Percentiles rank a stretch among this genome's conserved stretches.
Evolutionary conservation across 768 basidiomycete genomes (phyloP).

Genomic region (Plicaturopsis crispa): DNA sequence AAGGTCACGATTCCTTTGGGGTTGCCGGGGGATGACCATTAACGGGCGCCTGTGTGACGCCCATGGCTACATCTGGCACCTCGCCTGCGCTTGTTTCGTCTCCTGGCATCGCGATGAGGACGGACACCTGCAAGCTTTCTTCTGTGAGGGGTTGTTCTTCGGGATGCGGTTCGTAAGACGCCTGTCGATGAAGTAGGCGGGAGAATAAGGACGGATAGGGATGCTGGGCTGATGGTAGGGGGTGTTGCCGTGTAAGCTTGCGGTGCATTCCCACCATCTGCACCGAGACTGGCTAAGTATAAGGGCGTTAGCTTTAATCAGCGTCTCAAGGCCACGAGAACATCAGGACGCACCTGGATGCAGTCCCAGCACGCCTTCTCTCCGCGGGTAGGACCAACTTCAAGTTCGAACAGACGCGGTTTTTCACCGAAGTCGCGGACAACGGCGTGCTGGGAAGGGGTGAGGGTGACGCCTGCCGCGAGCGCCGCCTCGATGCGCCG

Average conservation of each 20-base stretch:
- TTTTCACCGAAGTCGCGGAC: conserved; percentile 36
- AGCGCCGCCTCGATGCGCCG: conserved; percentile 45
- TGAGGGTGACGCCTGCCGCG: conserved; percentile 38
- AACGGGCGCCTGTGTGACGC: conserved; percentile 1
- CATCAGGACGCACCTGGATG: conserved; percentile 25
- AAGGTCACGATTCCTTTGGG: too few relatives aligned
- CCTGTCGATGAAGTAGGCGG: neutral
- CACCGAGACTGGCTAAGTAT: conserved; percentile 11
- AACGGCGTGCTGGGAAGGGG: conserved; percentile 31
- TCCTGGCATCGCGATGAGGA: conserved; percentile 59
- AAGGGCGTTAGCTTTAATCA: conserved; percentile 6
- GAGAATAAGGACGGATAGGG: conserved; percentile 2
- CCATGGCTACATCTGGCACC: conserved; percentile 4
- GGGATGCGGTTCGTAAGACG: neutral
- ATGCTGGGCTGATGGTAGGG: conserved; percentile 1
- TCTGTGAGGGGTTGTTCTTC: conserved; percentile 8
- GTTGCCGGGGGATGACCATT: neutral
- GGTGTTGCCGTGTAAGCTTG: neutral
- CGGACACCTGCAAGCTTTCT: conserved; percentile 43
- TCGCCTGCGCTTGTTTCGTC: too few relatives aligned
- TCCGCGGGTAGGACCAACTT: conserved; percentile 27
- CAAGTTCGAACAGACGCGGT: conserved; percentile 45
- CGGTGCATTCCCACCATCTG: conserved; percentile 24
- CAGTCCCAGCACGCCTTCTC: conserved; percentile 38
- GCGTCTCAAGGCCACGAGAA: conserved; percentile 3